phyloP scores from a whole-genome alignment of 768 basidiomycete genomes.

The Termitomyces sp. region DNA sequence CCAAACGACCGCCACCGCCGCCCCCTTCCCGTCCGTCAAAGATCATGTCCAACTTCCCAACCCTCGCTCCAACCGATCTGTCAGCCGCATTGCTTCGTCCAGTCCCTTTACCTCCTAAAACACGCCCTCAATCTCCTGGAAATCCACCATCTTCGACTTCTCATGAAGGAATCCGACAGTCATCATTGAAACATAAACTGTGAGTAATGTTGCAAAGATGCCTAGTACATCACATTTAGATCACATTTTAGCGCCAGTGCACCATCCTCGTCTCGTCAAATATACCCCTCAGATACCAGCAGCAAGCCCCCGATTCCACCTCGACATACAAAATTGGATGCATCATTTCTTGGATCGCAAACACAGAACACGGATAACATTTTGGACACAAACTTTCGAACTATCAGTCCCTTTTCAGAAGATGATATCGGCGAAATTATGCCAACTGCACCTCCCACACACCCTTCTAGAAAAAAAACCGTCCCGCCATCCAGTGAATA shows the following conservation, averaged over 20 bases:
- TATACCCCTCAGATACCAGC: constrained; percentile 16
- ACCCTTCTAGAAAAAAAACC: constrained; percentile 12
- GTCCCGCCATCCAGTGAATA: constrained; percentile 25
- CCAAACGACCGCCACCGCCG: constrained; percentile 53
- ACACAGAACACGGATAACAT: constrained; percentile 14
- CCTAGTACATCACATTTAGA: background rate
- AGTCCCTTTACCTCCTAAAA: constrained; percentile 30
- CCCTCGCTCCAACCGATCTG: constrained; percentile 22
- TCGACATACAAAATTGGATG: constrained; percentile 16
- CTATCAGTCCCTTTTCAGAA: constrained; percentile 19
- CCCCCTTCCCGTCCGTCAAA: constrained; percentile 35
- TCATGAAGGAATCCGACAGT: constrained; percentile 17
- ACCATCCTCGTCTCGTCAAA: constrained; percentile 6
- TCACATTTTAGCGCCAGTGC: constrained; percentile 9
- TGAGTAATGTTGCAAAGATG: constrained; percentile 25
- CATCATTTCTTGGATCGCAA: constrained; percentile 12
- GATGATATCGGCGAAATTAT: constrained; percentile 11
- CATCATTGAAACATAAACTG: constrained; percentile 40
- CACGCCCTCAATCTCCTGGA: constrained; percentile 9
- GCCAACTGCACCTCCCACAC: constrained; percentile 12
- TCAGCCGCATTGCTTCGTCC: constrained; percentile 50
- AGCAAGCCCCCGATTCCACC: constrained; percentile 18
- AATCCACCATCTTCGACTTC: constrained; percentile 4
- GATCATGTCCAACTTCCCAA: constrained; percentile 29
- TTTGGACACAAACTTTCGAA: constrained; percentile 10